Evolutionary conservation across 208 protist species (phyloP).

Genomic region (Trypanosoma caninum): DNA sequence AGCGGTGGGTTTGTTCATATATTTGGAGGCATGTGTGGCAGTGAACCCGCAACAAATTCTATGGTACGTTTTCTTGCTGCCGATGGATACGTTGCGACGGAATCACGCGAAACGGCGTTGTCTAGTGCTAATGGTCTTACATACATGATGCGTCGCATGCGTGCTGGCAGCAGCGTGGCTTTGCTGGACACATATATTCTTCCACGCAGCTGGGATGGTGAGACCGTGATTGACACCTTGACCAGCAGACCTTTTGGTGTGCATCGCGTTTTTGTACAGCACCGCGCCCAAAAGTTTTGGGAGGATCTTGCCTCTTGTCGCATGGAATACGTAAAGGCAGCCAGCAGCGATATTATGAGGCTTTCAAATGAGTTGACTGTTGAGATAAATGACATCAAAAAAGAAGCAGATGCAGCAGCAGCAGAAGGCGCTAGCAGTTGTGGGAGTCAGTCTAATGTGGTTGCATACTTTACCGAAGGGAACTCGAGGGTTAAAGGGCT

Average conservation of each 20-base stretch:
- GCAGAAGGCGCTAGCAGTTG: background rate
- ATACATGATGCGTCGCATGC: slow-evolving; percentile 32
- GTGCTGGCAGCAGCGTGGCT: slow-evolving; percentile 28
- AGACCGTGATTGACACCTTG: slow-evolving; percentile 6
- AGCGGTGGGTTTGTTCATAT: slow-evolving; percentile 80
- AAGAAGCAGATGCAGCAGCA: background rate
- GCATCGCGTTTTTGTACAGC: slow-evolving; percentile 64
- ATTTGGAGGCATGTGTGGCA: slow-evolving; percentile 67
- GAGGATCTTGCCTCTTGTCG: slow-evolving; percentile 55
- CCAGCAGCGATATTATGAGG: background rate
- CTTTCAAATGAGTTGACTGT: background rate
- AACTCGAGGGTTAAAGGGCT: slow-evolving; percentile 66
- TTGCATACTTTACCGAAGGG: slow-evolving; percentile 68
- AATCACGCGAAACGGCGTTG: slow-evolving; percentile 18
- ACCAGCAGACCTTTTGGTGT: slow-evolving; percentile 30
- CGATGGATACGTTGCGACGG: slow-evolving; percentile 61
- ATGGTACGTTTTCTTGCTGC: slow-evolving; percentile 79
- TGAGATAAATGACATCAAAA: background rate
- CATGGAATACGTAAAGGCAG: slow-evolving; percentile 18
- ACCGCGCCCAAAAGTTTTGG: slow-evolving; percentile 64
- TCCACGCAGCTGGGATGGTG: slow-evolving; percentile 36
- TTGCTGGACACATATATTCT: slow-evolving; percentile 40
- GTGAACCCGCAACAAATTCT: slow-evolving; percentile 64
- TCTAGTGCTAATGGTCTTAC: slow-evolving; percentile 26
- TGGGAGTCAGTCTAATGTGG: slow-evolving; percentile 30